Evolutionary conservation across 805 yeast species (phyloP).

Genomic region (Ogataea sp.): DNA sequence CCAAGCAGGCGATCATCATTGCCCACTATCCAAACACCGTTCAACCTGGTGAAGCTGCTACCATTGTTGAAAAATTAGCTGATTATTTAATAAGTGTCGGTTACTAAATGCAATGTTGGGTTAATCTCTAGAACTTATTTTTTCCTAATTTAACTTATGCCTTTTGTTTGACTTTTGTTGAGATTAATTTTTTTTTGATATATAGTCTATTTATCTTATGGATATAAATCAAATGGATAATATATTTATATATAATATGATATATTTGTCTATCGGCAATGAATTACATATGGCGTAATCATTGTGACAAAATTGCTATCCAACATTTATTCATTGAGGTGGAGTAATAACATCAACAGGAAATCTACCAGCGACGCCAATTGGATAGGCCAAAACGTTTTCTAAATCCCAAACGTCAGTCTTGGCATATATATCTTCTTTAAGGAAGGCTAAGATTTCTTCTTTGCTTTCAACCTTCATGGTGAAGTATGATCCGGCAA

Average conservation of each 20-base stretch:
- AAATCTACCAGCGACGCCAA: slow-evolving; percentile 36
- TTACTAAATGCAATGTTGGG: too few relatives aligned
- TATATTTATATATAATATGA: too few relatives aligned
- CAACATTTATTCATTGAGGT: too few relatives aligned
- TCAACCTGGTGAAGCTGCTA: slow-evolving; percentile 92
- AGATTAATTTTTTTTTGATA: too few relatives aligned
- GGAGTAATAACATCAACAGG: slow-evolving; percentile 21
- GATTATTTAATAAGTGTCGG: slow-evolving; percentile 88
- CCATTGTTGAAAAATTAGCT: slow-evolving; percentile 90
- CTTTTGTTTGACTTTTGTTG: too few relatives aligned
- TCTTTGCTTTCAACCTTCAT: slow-evolving; percentile 57
- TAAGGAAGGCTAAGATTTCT: slow-evolving; percentile 56
- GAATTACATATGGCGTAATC: too few relatives aligned
- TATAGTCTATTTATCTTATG: too few relatives aligned
- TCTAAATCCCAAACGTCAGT: slow-evolving; percentile 74
- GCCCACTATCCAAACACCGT: slow-evolving; percentile 93
- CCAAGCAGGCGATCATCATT: slow-evolving; percentile 83
- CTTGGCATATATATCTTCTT: slow-evolving; percentile 52
- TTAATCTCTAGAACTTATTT: too few relatives aligned
- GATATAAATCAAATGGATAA: too few relatives aligned
- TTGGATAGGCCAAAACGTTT: slow-evolving; percentile 50
- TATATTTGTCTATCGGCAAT: too few relatives aligned
- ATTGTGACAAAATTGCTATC: too few relatives aligned
- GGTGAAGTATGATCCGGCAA: slow-evolving; percentile 64
- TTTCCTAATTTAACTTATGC: too few relatives aligned